Conservation (phyloP, 2,329 filamentous ascomycete genomes). For the Fusarium sororula region DNA sequence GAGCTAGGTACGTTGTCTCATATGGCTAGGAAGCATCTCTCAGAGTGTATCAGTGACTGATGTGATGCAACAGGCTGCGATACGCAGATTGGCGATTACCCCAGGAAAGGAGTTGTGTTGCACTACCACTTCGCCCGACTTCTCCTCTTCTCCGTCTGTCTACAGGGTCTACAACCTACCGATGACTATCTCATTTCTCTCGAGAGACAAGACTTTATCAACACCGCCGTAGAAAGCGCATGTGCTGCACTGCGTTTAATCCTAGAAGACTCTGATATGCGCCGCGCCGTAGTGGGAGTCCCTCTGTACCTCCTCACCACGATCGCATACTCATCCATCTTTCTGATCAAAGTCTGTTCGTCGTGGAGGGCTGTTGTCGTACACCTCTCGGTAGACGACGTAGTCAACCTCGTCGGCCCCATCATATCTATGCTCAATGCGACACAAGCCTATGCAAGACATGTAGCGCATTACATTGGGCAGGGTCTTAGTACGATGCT, state of each 20-base stretch:
- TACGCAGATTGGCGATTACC: not conserved
- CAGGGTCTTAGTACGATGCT: not conserved
- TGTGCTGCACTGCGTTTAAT: not conserved
- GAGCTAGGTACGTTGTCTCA: not conserved
- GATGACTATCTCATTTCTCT: not conserved
- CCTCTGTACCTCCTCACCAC: not conserved
- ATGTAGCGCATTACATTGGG: not conserved
- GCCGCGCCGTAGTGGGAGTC: not conserved
- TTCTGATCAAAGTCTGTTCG: not conserved
- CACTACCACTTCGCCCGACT: not conserved
- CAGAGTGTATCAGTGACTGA: not conserved
- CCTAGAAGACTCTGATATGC: not conserved
- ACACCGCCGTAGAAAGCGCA: not conserved
- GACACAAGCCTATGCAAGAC: not conserved
- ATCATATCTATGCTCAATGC: not conserved
- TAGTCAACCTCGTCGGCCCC: not conserved
- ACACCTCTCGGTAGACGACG: not conserved
- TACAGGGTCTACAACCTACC: not conserved
- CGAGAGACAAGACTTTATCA: not conserved
- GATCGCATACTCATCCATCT: not conserved
- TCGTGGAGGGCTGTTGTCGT: not conserved
- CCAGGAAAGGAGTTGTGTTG: not conserved
- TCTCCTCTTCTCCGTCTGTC: not conserved
- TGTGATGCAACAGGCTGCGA: not conserved
- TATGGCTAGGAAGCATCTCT: not conserved